Evolutionary conservation across 805 yeast genomes (phyloP).

Genomic region (Torulaspora franciscae): DNA sequence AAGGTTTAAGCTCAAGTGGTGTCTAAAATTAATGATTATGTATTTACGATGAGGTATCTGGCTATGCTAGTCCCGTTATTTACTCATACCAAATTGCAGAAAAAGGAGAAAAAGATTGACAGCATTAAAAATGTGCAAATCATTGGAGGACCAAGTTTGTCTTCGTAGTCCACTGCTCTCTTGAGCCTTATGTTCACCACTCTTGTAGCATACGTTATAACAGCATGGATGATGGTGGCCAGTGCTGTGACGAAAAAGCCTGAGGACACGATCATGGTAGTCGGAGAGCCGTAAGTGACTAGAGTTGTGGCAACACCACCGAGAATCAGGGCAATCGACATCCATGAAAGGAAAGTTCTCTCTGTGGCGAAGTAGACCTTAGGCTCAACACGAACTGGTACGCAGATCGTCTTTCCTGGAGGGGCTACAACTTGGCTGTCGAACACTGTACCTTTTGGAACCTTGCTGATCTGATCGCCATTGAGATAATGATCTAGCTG

Average conservation of each 20-base stretch:
- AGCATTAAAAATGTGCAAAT: constrained; percentile 70
- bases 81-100: constrained; percentile 35
- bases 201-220: constrained; percentile 72
- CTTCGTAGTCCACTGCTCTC: constrained; percentile 80
- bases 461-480: constrained; percentile 47
- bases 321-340: constrained; percentile 80
- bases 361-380: constrained; percentile 99
- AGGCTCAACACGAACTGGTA: constrained; percentile 96
- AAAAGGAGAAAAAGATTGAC: constrained; percentile 59
- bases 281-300: constrained; percentile 73
- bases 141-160: constrained; percentile 78
- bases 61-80: not conserved
- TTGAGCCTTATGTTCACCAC: constrained; percentile 77
- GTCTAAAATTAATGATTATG: not conserved
- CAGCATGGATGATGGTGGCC: constrained; percentile 65
- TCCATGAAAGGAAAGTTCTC: constrained; percentile 90
- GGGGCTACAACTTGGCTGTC: constrained; percentile 64
- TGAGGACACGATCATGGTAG: constrained; percentile 74
- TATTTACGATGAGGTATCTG: not conserved
- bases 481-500: constrained; percentile 45
- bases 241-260: constrained; percentile 83
- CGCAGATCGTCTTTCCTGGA: constrained; percentile 80
- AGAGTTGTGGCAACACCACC: constrained; percentile 87
- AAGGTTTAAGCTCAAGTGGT: not conserved
- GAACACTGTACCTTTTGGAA: constrained; percentile 61